Evolutionary conservation across 495 filamentous ascomycete genomes (phyloP).

Genomic region (Daldinia childiae): DNA sequence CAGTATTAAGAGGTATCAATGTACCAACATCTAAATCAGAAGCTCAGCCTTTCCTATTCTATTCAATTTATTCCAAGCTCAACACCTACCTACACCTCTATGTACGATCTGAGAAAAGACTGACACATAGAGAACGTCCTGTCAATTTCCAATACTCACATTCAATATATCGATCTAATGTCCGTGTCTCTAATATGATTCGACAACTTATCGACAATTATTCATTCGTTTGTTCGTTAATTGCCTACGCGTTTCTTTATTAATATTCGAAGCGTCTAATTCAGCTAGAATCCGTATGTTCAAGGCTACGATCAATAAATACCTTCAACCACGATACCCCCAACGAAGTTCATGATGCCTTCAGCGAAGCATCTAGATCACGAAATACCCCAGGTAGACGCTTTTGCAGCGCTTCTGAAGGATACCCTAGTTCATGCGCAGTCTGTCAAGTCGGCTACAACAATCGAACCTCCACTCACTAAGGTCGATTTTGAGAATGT

Average conservation of each 20-base stretch:
- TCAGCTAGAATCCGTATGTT: background rate
- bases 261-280: constrained; percentile 7
- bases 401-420: constrained; percentile 65
- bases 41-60: constrained; percentile 10
- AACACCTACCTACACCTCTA: no score
- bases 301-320: constrained; percentile 4
- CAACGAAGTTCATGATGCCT: constrained; percentile 48
- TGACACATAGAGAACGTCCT: background rate
- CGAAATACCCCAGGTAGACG: constrained; percentile 64
- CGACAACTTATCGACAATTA: background rate
- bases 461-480: constrained; percentile 82
- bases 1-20: background rate
- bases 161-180: background rate
- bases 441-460: constrained; percentile 67
- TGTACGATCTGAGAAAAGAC: constrained; percentile 2
- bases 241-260: background rate
- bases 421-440: constrained; percentile 71
- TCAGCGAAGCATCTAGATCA: constrained; percentile 51
- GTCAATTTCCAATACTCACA: background rate
- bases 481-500: constrained; percentile 66
- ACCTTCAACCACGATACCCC: background rate
- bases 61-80: constrained; percentile 10
- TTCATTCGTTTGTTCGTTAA: constrained; percentile 15
- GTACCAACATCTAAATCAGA: constrained; percentile 3
- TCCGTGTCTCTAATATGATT: constrained; percentile 14